Conservation (phyloP, 371 early-diverging fungal genomes). For the Fennellomyces sp. region DNA sequence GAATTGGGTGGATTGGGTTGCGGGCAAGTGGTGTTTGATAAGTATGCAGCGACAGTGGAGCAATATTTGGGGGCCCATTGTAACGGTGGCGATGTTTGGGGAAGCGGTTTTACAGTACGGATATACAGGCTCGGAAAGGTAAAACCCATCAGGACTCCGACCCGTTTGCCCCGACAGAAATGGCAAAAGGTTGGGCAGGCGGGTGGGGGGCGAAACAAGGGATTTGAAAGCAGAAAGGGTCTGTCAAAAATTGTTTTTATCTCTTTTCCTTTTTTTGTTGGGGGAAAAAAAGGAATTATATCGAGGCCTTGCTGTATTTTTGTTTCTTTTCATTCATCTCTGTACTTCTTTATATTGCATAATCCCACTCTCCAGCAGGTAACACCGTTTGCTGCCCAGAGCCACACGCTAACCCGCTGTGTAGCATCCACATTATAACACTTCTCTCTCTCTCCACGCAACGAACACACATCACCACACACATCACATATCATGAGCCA, state of each 20-base stretch:
- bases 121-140: constrained; percentile 7
- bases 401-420: not conserved
- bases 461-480: no score
- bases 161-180: constrained; percentile 5
- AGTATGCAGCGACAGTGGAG: not conserved
- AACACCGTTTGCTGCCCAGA: not conserved
- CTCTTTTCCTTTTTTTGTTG: constrained; percentile 21
- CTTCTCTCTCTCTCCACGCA: not conserved
- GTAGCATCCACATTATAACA: not conserved
- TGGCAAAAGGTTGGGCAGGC: constrained; percentile 1
- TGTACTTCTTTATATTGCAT: constrained; percentile 10
- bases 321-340: constrained; percentile 10
- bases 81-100: not conserved
- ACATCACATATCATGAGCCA: constrained; percentile 16
- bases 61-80: not conserved
- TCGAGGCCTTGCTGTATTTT: constrained; percentile 9
- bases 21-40: not conserved
- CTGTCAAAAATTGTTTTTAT: constrained; percentile 14
- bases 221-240: constrained; percentile 8
- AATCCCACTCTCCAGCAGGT: constrained; percentile 1
- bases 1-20: no score
- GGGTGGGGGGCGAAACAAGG: constrained; percentile 4
- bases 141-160: constrained; percentile 7
- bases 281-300: constrained; percentile 17
- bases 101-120: not conserved